Evolutionary conservation across 176 grass and related monocot genomes (phyloP).

Genomic region (Miscanthus lutarioriparius): DNA sequence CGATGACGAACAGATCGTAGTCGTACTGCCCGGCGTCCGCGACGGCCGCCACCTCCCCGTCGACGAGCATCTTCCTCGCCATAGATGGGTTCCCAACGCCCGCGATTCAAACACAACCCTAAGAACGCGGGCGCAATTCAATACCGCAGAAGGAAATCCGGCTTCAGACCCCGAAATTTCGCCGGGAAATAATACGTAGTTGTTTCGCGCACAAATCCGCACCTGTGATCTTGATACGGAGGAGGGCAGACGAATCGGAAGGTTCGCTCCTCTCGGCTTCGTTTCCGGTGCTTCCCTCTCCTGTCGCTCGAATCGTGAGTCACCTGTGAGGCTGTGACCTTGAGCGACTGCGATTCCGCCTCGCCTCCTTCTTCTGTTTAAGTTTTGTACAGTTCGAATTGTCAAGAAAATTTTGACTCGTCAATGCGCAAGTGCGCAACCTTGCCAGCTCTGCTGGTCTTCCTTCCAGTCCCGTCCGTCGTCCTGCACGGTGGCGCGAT

Average conservation of each 20-base stretch:
- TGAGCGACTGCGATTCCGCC: background rate
- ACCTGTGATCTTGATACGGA: background rate
- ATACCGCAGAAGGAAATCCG: background rate
- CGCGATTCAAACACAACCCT: slow-evolving; percentile 22
- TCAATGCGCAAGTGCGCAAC: background rate
- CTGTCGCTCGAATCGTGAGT: background rate
- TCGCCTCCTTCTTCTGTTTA: background rate
- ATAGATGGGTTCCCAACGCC: slow-evolving; percentile 47
- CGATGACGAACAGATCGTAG: slow-evolving; percentile 93
- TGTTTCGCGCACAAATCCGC: background rate
- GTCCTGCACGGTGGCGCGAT: background rate
- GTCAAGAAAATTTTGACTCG: background rate
- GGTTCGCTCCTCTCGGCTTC: background rate
- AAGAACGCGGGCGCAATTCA: background rate
- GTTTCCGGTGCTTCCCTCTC: background rate
- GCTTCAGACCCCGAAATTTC: background rate
- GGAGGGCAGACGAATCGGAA: background rate
- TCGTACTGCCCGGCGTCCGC: slow-evolving; percentile 50
- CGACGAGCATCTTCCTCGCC: slow-evolving; percentile 93
- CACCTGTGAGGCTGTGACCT: background rate
- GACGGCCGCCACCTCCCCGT: slow-evolving; percentile 43
- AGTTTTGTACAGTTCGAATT: too few species aligned
- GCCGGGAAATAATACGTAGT: background rate
- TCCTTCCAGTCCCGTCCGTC: too few species aligned
- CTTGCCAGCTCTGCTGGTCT: background rate